Evolutionary conservation across 768 basidiomycete species (phyloP).

Genomic region (Suillus ampliporus): DNA sequence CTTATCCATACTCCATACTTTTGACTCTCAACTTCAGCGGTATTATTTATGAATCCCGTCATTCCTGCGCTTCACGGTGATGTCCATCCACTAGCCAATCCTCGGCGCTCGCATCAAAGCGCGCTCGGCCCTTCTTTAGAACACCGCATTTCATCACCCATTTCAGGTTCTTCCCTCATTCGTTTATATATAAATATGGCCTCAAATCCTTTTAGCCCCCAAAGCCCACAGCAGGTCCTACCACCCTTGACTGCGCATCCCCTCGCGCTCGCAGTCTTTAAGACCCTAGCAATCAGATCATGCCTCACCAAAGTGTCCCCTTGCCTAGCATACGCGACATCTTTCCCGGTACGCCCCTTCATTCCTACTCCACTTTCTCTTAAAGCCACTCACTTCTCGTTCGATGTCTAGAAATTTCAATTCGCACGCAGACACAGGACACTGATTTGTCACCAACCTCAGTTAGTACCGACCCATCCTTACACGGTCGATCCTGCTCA

Average conservation of each 20-base stretch:
- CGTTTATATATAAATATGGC: constrained; percentile 22
- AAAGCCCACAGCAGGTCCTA: constrained; percentile 4
- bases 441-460: background rate
- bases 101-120: constrained; percentile 22
- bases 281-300: background rate
- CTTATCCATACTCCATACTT: no score
- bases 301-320: constrained; percentile 35
- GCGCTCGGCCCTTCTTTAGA: constrained; percentile 27
- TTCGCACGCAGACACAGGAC: background rate
- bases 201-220: constrained; percentile 14
- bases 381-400: background rate
- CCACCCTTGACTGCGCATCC: background rate
- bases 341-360: constrained; percentile 65
- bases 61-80: constrained; percentile 28
- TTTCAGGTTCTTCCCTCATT: constrained; percentile 12
- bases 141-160: constrained; percentile 24
- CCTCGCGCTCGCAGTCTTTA: background rate
- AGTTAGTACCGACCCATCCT: background rate
- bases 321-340: constrained; percentile 60
- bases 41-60: constrained; percentile 17
- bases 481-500: no score
- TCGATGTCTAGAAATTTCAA: background rate
- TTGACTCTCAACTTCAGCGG: background rate
- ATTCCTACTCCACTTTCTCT: constrained; percentile 14
- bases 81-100: constrained; percentile 26